Base-by-base conservation (phyloP, 2,329 filamentous ascomycete species). In the Fusarium ambrosium region DNA sequence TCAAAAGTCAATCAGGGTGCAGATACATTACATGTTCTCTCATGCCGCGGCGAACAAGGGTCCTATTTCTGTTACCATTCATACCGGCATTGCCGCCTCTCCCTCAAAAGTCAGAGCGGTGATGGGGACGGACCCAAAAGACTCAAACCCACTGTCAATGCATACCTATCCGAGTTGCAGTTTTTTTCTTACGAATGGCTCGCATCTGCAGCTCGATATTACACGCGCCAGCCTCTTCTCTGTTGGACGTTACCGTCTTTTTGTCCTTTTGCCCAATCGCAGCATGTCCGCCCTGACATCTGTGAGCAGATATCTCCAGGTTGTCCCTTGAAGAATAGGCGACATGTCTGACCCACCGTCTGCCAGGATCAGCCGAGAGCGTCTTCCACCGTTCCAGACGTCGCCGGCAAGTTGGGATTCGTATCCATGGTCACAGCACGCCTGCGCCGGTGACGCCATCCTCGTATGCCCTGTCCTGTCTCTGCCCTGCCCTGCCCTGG, bases 391-490 rank as follows among this genome's bases (percentile, higher is more conserved):
- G 62, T 78, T 69, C 68, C 71, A 76, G 69, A 77, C 66, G 68
- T 62, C 39, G 48, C 51, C 62, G 56, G 55, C 53, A 41, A 39
- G 56, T 55, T 64, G 48, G 72, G 69, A 75, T 76, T 75, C 69
- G 68, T 66, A 74, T 70, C 70, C 74, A 66, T 69, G 69, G 68
- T 48, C 27, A 43, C 51, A 59, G 64, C 27, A 43, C 66, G 18
- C 48, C 75, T 79, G 70, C 71, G 74, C 48, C 66, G 64, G 69
- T 78, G 77, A 78, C 77, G 77, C 77, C 77, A 78, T 78, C 70
- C 66, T 74, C 64, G 72, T 77, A 74, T 66, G 62, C 64, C 64
- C 65, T 72, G 68, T 61, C 48, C 66, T 32, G 29, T 11, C 27
- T 11, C 32, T 34, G 32, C 32, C 64, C 69, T 72, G 68, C 61